Base-by-base conservation (phyloP, 352 stramenopile species). In the Pythium brassicae region DNA sequence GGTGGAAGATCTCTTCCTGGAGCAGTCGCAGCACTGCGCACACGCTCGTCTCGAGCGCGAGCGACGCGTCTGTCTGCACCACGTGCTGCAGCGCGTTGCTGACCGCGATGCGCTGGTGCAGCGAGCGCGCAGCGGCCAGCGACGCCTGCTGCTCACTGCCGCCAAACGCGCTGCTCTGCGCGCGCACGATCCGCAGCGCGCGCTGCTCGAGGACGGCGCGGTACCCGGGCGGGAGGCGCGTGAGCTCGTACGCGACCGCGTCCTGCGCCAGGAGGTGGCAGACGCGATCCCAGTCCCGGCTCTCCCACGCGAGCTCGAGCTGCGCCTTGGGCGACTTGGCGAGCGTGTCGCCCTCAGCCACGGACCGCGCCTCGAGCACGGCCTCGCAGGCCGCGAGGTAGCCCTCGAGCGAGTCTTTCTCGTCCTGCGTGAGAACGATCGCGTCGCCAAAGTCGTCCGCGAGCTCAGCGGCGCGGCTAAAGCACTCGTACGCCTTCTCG, bases 401-500 rank as follows among this genome's bases (percentile, higher is more conserved):
- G 15, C 78, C 82, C 68, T 92, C 82, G 15, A 89, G 62, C 49
- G 62, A 68, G 1, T 69, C 55, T 25, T 63, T 69, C 26, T 78
- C 62, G 0, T 75, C 62, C 19, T 69, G 65, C 4, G 43, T 48
- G 7, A 72, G 45, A 23, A n/a, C 44, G 12, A 68, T 48, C 39
- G 63, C 56, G 20, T 66, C 53, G 11, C 51, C 61, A 27, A 62
- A 59, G 40, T 83, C 66, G 20, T 87, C 72, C 6, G 73, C 25
- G n/a, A 91, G 61, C 55, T 89, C 76, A 8, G 46, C 68, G 0
- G 82, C 82, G 37, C 73, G 74, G 46, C 71, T 85, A 49, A 92
- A 89, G 61, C 75, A 89, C 53, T 78, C 78, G 53, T 89, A 88
- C 7, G 82, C 82, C 45, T 87, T 87, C 47, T 88, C 79, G 44